Conservation (phyloP, 2,329 filamentous ascomycete species). For the Beauveria bassiana region DNA sequence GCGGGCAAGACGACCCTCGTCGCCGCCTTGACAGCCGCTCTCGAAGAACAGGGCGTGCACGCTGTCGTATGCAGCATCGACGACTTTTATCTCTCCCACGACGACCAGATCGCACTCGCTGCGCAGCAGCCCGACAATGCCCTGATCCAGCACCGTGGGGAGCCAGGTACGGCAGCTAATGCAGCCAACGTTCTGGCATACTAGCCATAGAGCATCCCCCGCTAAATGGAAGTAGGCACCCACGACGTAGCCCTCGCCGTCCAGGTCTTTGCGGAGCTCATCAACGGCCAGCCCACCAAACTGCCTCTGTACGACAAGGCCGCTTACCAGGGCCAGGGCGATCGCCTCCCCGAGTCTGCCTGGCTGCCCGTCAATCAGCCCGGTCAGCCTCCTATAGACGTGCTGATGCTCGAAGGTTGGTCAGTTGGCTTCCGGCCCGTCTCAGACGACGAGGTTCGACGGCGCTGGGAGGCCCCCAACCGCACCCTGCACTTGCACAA, state of each 20-base stretch:
- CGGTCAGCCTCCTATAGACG: conserved; percentile 42
- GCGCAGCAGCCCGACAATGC: conserved; percentile 60
- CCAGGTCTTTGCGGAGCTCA: conserved; percentile 52
- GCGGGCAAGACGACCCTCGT: conserved; percentile 89
- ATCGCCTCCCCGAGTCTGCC: conserved; percentile 53
- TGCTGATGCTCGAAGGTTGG: conserved; percentile 86
- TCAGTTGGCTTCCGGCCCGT: conserved; percentile 75
- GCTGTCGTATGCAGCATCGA: conserved; percentile 76
- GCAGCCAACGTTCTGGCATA: neutral
- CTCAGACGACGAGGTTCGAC: conserved; percentile 38
- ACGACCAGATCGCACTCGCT: conserved; percentile 58
- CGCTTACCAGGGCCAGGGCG: conserved; percentile 65
- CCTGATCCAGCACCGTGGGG: conserved; percentile 72
- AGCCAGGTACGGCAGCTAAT: conserved; percentile 50
- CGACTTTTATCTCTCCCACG: conserved; percentile 77
- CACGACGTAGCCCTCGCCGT: conserved; percentile 65
- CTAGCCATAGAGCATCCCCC: neutral
- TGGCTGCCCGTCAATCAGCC: conserved; percentile 54
- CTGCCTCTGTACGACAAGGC: conserved; percentile 82
- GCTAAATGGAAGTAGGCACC: conserved; percentile 32
- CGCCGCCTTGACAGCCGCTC: conserved; percentile 52
- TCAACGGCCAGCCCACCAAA: conserved; percentile 42
- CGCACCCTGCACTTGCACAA: conserved; percentile 41
- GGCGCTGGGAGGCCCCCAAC: conserved; percentile 43
- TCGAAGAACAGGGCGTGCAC: conserved; percentile 49